phyloP scores from a whole-genome alignment of 2,329 filamentous ascomycete genomes.

The Neocatenulostroma microsporum region DNA sequence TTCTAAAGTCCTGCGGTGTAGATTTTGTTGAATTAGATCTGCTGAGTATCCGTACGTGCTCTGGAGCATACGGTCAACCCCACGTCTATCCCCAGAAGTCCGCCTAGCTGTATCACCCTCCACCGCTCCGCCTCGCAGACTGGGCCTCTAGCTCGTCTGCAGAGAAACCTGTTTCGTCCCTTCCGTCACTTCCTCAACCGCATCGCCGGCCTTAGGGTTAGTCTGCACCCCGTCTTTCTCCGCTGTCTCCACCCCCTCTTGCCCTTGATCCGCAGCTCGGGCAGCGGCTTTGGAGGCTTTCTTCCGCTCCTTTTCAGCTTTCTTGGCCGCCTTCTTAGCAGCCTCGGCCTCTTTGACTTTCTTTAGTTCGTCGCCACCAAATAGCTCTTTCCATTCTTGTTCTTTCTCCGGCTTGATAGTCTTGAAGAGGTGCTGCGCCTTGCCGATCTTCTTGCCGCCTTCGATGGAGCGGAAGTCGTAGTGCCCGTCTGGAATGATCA shows the following conservation, averaged over 20 bases:
- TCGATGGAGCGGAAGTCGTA: conserved; percentile 55
- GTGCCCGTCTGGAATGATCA: conserved; percentile 43
- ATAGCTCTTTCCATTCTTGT: conserved; percentile 71
- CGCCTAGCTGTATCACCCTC: too few species aligned
- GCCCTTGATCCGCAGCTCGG: conserved; percentile 36
- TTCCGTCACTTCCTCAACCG: conserved; percentile 37
- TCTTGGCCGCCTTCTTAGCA: conserved; percentile 48
- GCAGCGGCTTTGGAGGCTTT: conserved; percentile 56
- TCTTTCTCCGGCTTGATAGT: conserved; percentile 75
- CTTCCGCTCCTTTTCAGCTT: conserved; percentile 61
- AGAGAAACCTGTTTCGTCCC: conserved; percentile 39
- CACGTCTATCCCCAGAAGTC: too few species aligned
- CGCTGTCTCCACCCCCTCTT: conserved; percentile 68
- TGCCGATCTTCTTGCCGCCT: conserved; percentile 71
- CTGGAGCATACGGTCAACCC: too few species aligned
- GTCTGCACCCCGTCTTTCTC: conserved; percentile 57
- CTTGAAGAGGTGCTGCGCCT: conserved; percentile 69
- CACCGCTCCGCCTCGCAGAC: too few species aligned
- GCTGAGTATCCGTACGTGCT: too few species aligned
- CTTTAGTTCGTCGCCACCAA: conserved; percentile 58
- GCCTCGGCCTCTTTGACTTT: conserved; percentile 60
- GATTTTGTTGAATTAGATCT: too few species aligned
- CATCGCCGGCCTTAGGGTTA: conserved; percentile 31
- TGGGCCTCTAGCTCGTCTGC: conserved; percentile 35
- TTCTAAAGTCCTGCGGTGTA: too few species aligned